These are phyloP conservation scores for Diaporthe vaccinii DNA, from an alignment of 2,329 filamentous ascomycete species.

Conservation along the genomic window DNA sequence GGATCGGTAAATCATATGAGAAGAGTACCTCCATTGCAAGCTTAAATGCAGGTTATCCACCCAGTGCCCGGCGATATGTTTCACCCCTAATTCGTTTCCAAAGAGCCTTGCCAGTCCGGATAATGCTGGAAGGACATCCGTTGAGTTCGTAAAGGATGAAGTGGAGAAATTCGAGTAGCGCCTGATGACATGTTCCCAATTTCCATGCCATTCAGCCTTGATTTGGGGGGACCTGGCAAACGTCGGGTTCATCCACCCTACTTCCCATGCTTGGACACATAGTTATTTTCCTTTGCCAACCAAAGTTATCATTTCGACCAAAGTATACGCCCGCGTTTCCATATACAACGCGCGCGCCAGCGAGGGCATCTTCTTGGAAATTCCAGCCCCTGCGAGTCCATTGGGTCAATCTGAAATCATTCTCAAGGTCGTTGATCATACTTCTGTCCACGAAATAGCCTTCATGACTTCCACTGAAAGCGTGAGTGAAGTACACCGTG, in stretches of 20 bases:
- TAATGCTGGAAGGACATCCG: conserved; percentile 10
- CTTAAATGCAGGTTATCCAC: background rate
- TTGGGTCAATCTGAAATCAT: background rate
- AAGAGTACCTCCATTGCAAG: background rate
- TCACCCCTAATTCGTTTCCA: background rate
- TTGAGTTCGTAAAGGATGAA: background rate
- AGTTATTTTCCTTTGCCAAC: no score
- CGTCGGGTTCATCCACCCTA: fast-evolving
- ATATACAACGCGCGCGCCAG: background rate
- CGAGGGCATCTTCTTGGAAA: conserved; percentile 4
- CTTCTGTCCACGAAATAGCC: fast-evolving
- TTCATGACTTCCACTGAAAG: background rate
- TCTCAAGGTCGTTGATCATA: background rate
- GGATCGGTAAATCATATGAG: background rate
- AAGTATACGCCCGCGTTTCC: background rate
- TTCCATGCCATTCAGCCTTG: background rate
- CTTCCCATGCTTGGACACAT: background rate
- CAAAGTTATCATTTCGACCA: background rate
- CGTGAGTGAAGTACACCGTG: background rate
- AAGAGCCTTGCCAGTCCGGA: background rate
- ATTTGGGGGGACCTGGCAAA: background rate
- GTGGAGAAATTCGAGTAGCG: background rate
- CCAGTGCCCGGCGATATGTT: background rate
- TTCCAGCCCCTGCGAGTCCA: conserved; percentile 26
- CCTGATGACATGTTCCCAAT: background rate